phyloP scores from a whole-genome alignment of 2,329 filamentous ascomycete species.

The Aspergillus fumigatiaffinis region DNA sequence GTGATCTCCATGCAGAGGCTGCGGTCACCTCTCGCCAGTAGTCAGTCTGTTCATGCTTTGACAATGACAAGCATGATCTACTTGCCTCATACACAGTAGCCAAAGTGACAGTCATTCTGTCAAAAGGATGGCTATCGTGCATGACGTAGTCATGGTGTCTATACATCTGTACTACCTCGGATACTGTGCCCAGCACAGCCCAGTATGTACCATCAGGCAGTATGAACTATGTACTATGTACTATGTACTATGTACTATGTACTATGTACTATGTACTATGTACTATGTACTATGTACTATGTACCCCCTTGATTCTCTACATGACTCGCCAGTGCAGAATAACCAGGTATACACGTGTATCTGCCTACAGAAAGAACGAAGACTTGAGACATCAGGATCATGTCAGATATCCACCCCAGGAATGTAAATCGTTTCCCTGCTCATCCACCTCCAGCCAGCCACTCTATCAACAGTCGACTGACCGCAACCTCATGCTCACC shows the following conservation, averaged over 20 bases:
- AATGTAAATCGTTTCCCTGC: not conserved
- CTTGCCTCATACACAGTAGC: not conserved
- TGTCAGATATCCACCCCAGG: not conserved
- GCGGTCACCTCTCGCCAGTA: not conserved
- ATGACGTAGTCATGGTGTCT: not conserved
- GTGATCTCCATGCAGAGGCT: constrained; percentile 8
- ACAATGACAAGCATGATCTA: not conserved
- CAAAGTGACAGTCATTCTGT: not conserved
- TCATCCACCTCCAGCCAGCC: not conserved
- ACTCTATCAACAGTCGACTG: not conserved
- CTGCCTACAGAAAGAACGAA: no score
- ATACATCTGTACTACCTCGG: not conserved
- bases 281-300: not conserved
- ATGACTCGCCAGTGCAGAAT: not conserved
- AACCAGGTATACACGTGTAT: not conserved
- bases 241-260: not conserved
- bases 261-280: not conserved
- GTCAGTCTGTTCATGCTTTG: constrained; percentile 3
- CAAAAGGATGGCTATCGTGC: not conserved
- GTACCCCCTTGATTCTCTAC: not conserved
- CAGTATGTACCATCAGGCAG: no score
- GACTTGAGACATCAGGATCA: not conserved
- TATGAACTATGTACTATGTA: not conserved
- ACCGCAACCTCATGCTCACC: not conserved
- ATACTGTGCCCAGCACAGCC: not conserved